Conservation (phyloP, 2,329 filamentous ascomycete genomes). For the Botryotinia convoluta region DNA sequence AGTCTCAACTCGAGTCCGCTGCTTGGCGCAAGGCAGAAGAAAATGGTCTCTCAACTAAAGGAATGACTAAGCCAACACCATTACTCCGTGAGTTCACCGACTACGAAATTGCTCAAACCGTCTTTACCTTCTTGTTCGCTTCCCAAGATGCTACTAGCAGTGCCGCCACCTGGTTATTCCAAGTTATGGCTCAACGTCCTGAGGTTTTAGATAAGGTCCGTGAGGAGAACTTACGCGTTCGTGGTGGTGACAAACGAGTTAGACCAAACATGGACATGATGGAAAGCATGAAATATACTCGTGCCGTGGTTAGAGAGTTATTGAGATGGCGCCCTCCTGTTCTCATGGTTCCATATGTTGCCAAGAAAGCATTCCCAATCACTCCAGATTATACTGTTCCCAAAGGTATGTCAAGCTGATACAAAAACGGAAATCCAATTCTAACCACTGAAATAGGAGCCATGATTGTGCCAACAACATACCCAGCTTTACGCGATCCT, state of each 20-base stretch:
- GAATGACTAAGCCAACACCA: constrained; percentile 75
- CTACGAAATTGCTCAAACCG: constrained; percentile 85
- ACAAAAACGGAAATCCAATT: constrained; percentile 15
- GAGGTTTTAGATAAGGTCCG: constrained; percentile 86
- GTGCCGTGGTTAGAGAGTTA: constrained; percentile 86
- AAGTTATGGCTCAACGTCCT: constrained; percentile 89
- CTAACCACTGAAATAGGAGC: constrained; percentile 52
- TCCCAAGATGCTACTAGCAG: constrained; percentile 96
- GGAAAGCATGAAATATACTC: constrained; percentile 85
- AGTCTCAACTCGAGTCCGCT: constrained; percentile 81
- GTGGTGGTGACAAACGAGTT: constrained; percentile 70
- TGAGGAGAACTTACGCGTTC: constrained; percentile 79
- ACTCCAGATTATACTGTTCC: constrained; percentile 84
- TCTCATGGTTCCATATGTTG: constrained; percentile 92
- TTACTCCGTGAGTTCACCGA: constrained; percentile 84
- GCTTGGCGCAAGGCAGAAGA: constrained; percentile 76
- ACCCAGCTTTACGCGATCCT: constrained; percentile 85
- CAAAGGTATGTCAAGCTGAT: constrained; percentile 59
- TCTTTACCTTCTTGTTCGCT: constrained; percentile 96
- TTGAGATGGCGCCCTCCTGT: constrained; percentile 94
- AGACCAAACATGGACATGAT: constrained; percentile 79
- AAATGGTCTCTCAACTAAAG: constrained; percentile 65
- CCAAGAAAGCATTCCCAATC: constrained; percentile 93
- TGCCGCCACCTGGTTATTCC: constrained; percentile 92
- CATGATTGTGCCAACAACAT: constrained; percentile 92